phyloP scores from a whole-genome alignment of 768 basidiomycete species.

The Kockovaella imperatae region DNA sequence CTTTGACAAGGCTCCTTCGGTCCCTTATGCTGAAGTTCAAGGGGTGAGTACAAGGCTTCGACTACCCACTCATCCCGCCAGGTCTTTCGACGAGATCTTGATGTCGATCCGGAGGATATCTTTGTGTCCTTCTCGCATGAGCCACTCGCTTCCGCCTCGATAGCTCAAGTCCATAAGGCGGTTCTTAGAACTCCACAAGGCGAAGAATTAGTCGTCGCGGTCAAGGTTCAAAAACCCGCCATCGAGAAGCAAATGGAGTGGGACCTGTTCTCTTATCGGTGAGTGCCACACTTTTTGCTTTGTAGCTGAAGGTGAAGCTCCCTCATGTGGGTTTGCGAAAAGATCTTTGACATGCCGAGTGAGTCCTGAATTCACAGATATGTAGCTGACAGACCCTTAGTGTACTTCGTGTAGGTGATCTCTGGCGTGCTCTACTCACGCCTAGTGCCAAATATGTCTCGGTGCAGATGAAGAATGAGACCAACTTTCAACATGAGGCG shows the following conservation, averaged over 20 bases:
- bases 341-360: constrained; percentile 70
- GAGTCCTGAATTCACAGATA: constrained; percentile 10
- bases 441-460: constrained; percentile 50
- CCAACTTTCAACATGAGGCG: constrained; percentile 74
- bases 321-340: constrained; percentile 46
- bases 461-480: constrained; percentile 71
- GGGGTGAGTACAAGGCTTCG: constrained; percentile 47
- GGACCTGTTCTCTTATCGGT: constrained; percentile 44
- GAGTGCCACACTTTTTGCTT: constrained; percentile 1
- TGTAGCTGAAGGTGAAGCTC: constrained; percentile 12
- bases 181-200: constrained; percentile 47
- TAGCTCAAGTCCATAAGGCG: constrained; percentile 87
- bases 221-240: constrained; percentile 83
- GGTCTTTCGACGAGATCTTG: constrained; percentile 50
- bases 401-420: constrained; percentile 32
- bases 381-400: constrained; percentile 9
- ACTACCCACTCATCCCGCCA: not conserved
- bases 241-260: constrained; percentile 79
- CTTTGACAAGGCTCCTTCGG: constrained; percentile 82
- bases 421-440: constrained; percentile 28
- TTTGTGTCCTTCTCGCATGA: constrained; percentile 70
- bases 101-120: constrained; percentile 60
- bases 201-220: constrained; percentile 62
- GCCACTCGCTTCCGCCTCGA: constrained; percentile 77
- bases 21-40: constrained; percentile 62